phyloP scores from a whole-genome alignment of 2,329 filamentous ascomycete species.

The Spiromastix sp. region DNA sequence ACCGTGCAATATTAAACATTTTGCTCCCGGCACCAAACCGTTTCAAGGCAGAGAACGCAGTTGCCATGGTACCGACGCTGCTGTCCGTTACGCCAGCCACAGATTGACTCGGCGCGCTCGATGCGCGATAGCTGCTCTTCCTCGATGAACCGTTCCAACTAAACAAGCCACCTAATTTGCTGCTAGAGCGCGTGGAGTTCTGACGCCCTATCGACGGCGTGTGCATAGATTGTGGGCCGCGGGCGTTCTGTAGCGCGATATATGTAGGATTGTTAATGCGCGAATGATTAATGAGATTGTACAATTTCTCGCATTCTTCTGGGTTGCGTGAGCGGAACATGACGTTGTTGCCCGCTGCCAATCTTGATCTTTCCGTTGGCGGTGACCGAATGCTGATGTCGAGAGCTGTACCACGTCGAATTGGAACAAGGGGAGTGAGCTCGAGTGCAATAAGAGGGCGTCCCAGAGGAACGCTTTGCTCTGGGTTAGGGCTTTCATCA shows the following conservation, averaged over 20 bases:
- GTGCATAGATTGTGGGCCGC: conserved; percentile 50
- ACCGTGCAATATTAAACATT: conserved; percentile 73
- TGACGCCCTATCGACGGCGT: conserved; percentile 42
- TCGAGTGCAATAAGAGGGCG: conserved; percentile 61
- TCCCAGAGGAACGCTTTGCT: conserved; percentile 6
- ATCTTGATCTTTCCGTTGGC: conserved; percentile 59
- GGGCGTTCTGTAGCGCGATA: conserved; percentile 63
- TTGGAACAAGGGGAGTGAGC: conserved; percentile 80
- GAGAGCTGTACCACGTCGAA: conserved; percentile 80
- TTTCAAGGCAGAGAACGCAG: conserved; percentile 67
- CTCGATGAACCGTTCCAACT: conserved; percentile 39
- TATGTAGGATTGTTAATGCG: conserved; percentile 90
- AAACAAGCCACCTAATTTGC: conserved; percentile 32
- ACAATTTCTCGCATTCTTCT: conserved; percentile 71
- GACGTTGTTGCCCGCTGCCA: conserved; percentile 65
- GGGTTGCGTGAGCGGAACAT: conserved; percentile 76
- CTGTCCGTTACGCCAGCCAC: conserved; percentile 58
- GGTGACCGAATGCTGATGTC: conserved; percentile 92
- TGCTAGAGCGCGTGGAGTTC: conserved; percentile 33
- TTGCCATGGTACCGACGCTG: conserved; percentile 64
- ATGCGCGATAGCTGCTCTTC: conserved; percentile 47
- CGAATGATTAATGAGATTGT: conserved; percentile 75
- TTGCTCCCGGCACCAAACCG: conserved; percentile 62
- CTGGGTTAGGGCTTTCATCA: conserved; percentile 5
- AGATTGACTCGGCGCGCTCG: conserved; percentile 44